phyloP scores from a whole-genome alignment of 2,329 filamentous ascomycete species.

The Clonostachys solani region DNA sequence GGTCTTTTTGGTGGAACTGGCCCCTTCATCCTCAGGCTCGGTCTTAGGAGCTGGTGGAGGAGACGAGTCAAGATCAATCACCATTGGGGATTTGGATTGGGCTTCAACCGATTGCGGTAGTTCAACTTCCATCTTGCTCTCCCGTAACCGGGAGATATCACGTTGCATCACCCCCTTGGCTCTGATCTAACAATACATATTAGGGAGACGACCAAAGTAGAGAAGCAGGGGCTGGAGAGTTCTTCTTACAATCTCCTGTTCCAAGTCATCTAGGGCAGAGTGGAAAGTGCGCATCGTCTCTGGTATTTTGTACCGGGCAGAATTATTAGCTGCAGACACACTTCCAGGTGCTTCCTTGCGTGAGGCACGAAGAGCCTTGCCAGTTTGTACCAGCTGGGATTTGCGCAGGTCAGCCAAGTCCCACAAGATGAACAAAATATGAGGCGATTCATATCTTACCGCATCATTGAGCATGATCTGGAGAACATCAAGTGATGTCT shows the following conservation, averaged over 20 bases:
- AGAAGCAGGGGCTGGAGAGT: too few species aligned
- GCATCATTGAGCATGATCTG: constrained; percentile 50
- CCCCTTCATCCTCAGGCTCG: constrained; percentile 8
- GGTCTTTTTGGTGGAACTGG: constrained; percentile 20
- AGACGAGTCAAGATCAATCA: constrained; percentile 29
- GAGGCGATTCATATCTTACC: constrained; percentile 29
- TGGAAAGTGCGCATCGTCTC: constrained; percentile 46
- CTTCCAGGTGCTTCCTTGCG: constrained; percentile 38
- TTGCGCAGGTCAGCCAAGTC: constrained; percentile 2
- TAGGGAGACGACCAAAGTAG: too few species aligned
- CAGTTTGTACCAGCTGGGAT: constrained; percentile 51
- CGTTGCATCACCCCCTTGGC: constrained; percentile 52
- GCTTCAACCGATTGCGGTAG: constrained; percentile 22
- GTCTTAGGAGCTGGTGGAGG: constrained; percentile 14
- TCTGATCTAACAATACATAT: constrained; percentile 17
- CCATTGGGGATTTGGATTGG: constrained; percentile 26
- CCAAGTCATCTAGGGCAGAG: constrained; percentile 49
- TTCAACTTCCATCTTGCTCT: background rate
- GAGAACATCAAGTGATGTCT: constrained; percentile 40
- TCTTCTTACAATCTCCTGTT: constrained; percentile 47
- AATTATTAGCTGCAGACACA: constrained; percentile 20
- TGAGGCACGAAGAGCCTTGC: constrained; percentile 48
- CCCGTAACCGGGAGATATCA: constrained; percentile 31
- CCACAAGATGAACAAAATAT: background rate
- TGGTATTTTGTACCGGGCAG: constrained; percentile 34